Base-by-base conservation (phyloP, 306 rosid species). In the Castanea mollissima region DNA sequence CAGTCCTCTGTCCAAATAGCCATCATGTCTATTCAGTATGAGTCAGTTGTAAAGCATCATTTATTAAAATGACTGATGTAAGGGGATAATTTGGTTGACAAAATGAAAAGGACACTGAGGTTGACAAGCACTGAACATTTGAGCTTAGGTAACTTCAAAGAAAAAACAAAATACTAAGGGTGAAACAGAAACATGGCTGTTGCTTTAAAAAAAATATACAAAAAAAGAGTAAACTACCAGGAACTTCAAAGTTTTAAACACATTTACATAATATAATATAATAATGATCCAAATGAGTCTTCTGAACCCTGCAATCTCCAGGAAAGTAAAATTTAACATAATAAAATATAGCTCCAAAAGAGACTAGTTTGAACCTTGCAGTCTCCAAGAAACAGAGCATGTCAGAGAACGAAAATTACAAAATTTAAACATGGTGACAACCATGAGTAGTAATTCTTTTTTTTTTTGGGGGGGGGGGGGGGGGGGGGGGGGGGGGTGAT, bases 1-100 rank as follows among this genome's bases (percentile, higher is more conserved):
- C 97, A 0, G 97, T 94, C 88, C 97, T 92, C 98, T 95, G 94
- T 68, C 89, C 85, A 87, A 65, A 76, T 75, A 78, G 35, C 70
- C 74, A 85, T 78, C 44, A 85, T 32, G 70, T 69, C 44, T 82
- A 59, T 19, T 76, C 69, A 78, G 81, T 59, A 72, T 27, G 76
- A 76, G 55, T 54, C 67, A 19, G 29, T 44, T 35, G 23, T 19
- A 73, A 49, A 74, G 74, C 64, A 71, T 35, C 57, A 41, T 73
- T 64, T 44, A 65, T 31, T 46, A 67, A 67, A 25, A 13, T 19
- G 55, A 80, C 14, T 23, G 52, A 71, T 21, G 69, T 71, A 73
- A 46, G 14, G 58, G 56, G 35, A 32, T 31, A 16, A 25, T 29
- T n/a, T 29, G 59, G 70, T 74, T 32, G 21, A 46, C 18, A 78